Conservation (phyloP, 2,329 filamentous ascomycete genomes). For the Beauveria bassiana region DNA sequence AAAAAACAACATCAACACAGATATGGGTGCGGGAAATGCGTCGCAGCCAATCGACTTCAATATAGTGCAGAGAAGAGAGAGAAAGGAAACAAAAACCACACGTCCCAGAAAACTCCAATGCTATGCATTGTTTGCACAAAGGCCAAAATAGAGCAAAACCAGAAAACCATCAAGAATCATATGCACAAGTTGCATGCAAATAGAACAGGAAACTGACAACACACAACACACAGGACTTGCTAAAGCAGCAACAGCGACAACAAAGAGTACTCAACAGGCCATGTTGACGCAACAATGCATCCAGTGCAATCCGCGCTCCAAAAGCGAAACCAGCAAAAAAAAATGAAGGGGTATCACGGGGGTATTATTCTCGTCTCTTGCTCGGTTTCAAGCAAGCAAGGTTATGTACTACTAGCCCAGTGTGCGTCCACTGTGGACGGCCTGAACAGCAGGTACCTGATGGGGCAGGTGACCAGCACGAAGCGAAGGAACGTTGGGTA, state of each 20-base stretch:
- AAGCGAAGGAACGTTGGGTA: conserved; percentile 22
- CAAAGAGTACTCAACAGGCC: background rate
- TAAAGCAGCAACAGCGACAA: background rate
- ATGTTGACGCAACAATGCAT: background rate
- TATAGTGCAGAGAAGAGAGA: background rate
- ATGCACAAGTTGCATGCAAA: background rate
- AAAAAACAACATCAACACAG: conserved; percentile 1
- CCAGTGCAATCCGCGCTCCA: background rate
- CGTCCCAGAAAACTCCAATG: conserved; percentile 1
- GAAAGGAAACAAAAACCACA: background rate
- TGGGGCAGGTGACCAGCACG: conserved; percentile 24
- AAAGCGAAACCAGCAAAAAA: background rate
- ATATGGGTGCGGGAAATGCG: background rate
- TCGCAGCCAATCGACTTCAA: background rate
- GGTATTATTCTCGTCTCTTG: conserved; percentile 3
- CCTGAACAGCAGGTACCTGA: conserved; percentile 31
- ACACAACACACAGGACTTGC: background rate
- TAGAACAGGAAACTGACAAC: background rate
- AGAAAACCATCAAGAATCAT: background rate
- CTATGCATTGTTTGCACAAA: conserved; percentile 1
- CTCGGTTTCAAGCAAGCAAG: conserved; percentile 3
- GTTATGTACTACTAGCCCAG: conserved; percentile 31
- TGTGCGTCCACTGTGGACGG: conserved; percentile 46
- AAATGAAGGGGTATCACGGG: conserved; percentile 3
- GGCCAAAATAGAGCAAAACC: background rate